phyloP scores from a whole-genome alignment of 441 rosid species.

The Gossypium trilobum region DNA sequence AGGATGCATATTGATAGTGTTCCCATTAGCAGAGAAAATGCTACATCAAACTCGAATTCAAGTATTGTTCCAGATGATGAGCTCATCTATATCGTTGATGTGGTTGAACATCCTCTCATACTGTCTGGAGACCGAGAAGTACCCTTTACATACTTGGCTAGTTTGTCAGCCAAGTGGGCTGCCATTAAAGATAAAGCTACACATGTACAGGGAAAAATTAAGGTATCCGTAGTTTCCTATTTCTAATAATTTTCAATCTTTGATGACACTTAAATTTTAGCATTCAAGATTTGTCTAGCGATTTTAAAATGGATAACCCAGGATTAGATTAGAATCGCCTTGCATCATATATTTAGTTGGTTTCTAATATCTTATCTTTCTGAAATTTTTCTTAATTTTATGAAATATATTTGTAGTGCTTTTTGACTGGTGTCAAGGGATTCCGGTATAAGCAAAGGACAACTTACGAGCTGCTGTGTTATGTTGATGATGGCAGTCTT shows the following conservation, averaged over 20 bases:
- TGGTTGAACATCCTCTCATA: constrained; percentile 43
- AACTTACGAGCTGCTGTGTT: constrained; percentile 59
- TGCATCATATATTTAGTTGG: not conserved
- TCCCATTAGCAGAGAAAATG: constrained; percentile 23
- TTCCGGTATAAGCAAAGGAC: constrained; percentile 59
- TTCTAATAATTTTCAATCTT: constrained; percentile 11
- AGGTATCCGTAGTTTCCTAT: constrained; percentile 34
- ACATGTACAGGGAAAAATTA: constrained; percentile 58
- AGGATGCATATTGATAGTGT: constrained; percentile 53
- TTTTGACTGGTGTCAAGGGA: constrained; percentile 76
- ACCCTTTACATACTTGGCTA: constrained; percentile 85
- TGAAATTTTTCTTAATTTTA: constrained; percentile 6
- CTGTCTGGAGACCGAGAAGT: constrained; percentile 44
- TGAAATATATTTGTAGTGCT: constrained; percentile 45
- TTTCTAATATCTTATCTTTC: not conserved
- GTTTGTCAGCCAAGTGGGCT: constrained; percentile 72
- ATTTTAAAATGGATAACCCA: not conserved
- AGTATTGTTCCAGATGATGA: constrained; percentile 23
- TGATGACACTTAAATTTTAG: not conserved
- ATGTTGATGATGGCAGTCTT: constrained; percentile 91
- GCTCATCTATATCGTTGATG: constrained; percentile 35
- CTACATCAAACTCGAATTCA: constrained; percentile 24
- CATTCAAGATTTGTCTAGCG: not conserved
- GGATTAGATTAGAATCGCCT: not conserved
- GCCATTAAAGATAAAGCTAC: constrained; percentile 40